These are phyloP conservation scores for Ilyonectria destructans DNA, from an alignment of 2,329 filamentous ascomycete species.

Conservation along the genomic window DNA sequence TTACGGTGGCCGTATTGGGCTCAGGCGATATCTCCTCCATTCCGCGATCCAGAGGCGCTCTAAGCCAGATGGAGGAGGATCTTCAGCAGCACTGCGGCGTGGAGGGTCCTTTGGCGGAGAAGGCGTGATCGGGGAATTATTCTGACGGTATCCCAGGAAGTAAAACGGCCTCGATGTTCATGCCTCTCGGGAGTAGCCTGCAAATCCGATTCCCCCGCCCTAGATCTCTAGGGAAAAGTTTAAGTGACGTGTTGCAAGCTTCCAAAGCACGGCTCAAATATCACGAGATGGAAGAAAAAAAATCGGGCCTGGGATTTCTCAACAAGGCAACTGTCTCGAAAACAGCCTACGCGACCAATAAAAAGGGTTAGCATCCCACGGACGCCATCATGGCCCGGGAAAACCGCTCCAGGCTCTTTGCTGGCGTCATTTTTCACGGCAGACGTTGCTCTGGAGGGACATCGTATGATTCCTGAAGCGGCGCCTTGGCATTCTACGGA, in stretches of 20 bases:
- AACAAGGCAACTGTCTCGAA: conserved; percentile 4
- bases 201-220: conserved; percentile 4
- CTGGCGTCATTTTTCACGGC: conserved; percentile 32
- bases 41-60: conserved; percentile 18
- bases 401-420: conserved; percentile 16
- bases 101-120: conserved; percentile 30
- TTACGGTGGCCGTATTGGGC: conserved; percentile 28
- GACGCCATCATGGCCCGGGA: conserved; percentile 8
- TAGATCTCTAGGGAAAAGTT: conserved; percentile 7
- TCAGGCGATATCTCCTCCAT: conserved; percentile 28
- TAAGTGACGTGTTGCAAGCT: conserved; percentile 9
- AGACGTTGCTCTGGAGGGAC: conserved; percentile 21
- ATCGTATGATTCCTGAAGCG: conserved; percentile 47
- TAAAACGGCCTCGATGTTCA: background rate
- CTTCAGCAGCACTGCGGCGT: conserved; percentile 33
- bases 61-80: conserved; percentile 38
- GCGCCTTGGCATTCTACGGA: conserved; percentile 40
- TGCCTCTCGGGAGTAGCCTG: conserved; percentile 4
- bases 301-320: conserved; percentile 7
- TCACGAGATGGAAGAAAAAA: conserved; percentile 34
- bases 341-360: conserved; percentile 26
- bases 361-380: background rate
- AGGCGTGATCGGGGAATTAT: conserved; percentile 25
- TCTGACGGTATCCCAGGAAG: conserved; percentile 23
- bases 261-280: conserved; percentile 22